Evolutionary conservation across 768 basidiomycete genomes (phyloP).

Genomic region (Trichaptum fuscoviolaceum): DNA sequence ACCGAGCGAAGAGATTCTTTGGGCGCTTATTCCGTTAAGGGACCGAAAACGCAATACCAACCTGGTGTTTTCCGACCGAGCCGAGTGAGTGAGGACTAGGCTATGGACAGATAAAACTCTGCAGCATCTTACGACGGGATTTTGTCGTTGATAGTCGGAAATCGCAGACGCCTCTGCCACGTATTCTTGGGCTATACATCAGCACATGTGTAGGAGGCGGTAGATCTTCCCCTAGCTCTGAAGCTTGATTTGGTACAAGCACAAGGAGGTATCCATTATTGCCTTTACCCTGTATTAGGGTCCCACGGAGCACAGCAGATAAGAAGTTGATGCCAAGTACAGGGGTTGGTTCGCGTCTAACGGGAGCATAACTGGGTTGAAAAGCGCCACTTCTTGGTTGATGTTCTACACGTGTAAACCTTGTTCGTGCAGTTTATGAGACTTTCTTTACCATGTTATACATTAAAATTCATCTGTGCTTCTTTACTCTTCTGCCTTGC

Average conservation of each 20-base stretch:
- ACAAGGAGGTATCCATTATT: neutral
- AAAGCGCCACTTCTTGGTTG: neutral
- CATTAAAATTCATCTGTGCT: slow-evolving; percentile 10
- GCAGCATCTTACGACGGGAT: too few species aligned
- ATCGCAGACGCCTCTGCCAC: too few species aligned
- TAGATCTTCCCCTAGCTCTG: neutral
- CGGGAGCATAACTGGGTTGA: neutral
- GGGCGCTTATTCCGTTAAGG: neutral
- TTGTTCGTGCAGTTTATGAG: neutral
- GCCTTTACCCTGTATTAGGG: neutral
- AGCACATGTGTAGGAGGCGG: neutral
- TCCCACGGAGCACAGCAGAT: slow-evolving; percentile 1
- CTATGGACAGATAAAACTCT: too few species aligned
- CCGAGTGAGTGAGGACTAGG: too few species aligned
- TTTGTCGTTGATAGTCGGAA: too few species aligned
- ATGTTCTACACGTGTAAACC: neutral
- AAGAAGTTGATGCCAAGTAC: neutral
- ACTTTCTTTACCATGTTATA: slow-evolving; percentile 8
- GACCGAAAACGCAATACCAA: neutral
- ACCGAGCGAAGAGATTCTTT: neutral
- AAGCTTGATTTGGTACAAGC: neutral
- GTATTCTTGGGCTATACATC: neutral
- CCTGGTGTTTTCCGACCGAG: neutral
- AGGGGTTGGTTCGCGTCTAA: neutral
- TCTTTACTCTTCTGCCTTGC: slow-evolving; percentile 9